These are phyloP conservation scores for Saccharomycopsis fermentans DNA, from an alignment of 805 yeast species.

Conservation along the genomic window DNA sequence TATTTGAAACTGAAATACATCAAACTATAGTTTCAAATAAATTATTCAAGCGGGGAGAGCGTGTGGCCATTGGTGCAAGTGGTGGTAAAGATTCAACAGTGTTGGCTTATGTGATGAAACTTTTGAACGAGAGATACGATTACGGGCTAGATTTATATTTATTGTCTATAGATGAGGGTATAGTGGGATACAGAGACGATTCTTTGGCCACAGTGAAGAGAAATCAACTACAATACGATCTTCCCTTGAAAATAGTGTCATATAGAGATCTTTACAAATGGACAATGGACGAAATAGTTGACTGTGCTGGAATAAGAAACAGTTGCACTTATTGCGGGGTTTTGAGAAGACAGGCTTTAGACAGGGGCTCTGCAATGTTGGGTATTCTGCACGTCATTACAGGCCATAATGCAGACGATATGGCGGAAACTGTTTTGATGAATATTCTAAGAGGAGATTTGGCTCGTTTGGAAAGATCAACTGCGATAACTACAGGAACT, in stretches of 20 bases:
- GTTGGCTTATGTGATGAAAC: constrained; percentile 75
- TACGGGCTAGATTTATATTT: constrained; percentile 82
- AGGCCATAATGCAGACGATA: constrained; percentile 98
- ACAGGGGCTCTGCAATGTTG: constrained; percentile 84
- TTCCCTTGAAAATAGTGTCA: constrained; percentile 72
- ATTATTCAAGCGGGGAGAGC: constrained; percentile 72
- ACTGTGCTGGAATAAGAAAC: constrained; percentile 85
- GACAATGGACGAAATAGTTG: constrained; percentile 98
- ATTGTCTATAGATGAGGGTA: constrained; percentile 91
- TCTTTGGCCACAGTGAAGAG: constrained; percentile 94
- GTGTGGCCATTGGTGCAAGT: constrained; percentile 94
- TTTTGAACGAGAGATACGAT: constrained; percentile 76
- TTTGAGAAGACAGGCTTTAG: constrained; percentile 89
- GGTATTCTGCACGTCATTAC: constrained; percentile 88
- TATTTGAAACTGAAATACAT: constrained; percentile 93
- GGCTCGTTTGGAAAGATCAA: constrained; percentile 81
- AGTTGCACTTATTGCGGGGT: constrained; percentile 99
- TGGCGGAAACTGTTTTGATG: constrained; percentile 98
- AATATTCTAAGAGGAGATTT: constrained; percentile 92
- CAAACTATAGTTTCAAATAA: constrained; percentile 65
- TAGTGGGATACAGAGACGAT: constrained; percentile 93
- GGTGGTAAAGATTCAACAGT: constrained; percentile 99
- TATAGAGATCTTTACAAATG: constrained; percentile 86
- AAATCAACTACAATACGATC: constrained; percentile 73
- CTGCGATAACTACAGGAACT: constrained; percentile 38